A percentile compares a stretch with the other conserved stretches of the same genome.
These are phyloP conservation scores for Hygrophila difformis DNA, from an alignment of 257 asterid species.

Conservation along the genomic window DNA sequence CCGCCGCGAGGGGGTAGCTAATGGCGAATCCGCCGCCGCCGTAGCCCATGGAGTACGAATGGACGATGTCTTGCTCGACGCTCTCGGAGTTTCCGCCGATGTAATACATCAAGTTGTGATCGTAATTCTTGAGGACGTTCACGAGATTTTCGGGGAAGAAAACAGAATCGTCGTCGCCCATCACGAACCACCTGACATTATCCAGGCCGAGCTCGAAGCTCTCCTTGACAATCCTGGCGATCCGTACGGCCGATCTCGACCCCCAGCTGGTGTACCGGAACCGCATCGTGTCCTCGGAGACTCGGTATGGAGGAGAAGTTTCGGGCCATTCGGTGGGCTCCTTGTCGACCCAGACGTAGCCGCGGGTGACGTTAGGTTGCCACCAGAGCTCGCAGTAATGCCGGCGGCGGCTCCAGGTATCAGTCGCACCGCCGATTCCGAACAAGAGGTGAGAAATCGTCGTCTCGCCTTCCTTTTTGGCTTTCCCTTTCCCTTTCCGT, in stretches of 20 bases:
- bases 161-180: slow-evolving; percentile 93
- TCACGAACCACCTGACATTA: slow-evolving; percentile 76
- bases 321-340: slow-evolving; percentile 32
- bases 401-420: slow-evolving; percentile 59
- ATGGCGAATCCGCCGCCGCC: slow-evolving; percentile 98
- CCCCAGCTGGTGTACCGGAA: slow-evolving; percentile 62
- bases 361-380: slow-evolving; percentile 60
- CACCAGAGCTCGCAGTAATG: slow-evolving; percentile 72
- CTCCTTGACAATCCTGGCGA: slow-evolving; percentile 70
- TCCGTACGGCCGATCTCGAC: slow-evolving; percentile 52
- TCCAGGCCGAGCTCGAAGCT: slow-evolving; percentile 38
- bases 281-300: slow-evolving; percentile 44
- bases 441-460: slow-evolving; percentile 58
- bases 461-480: no score
- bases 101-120: slow-evolving; percentile 55
- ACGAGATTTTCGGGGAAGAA: slow-evolving; percentile 69
- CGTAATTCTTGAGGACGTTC: slow-evolving; percentile 42
- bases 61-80: slow-evolving; percentile 63
- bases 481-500: no score
- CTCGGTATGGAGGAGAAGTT: slow-evolving; percentile 40
- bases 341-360: slow-evolving; percentile 71
- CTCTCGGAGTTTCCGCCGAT: slow-evolving; percentile 85
- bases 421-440: slow-evolving; percentile 77
- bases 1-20: slow-evolving; percentile 67
- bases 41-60: slow-evolving; percentile 62